Evolutionary conservation across 1,139 yeast genomes (phyloP), one percentile per base, ranked within the genome.

Genomic region (Meyerozyma smithsonii): DNA sequence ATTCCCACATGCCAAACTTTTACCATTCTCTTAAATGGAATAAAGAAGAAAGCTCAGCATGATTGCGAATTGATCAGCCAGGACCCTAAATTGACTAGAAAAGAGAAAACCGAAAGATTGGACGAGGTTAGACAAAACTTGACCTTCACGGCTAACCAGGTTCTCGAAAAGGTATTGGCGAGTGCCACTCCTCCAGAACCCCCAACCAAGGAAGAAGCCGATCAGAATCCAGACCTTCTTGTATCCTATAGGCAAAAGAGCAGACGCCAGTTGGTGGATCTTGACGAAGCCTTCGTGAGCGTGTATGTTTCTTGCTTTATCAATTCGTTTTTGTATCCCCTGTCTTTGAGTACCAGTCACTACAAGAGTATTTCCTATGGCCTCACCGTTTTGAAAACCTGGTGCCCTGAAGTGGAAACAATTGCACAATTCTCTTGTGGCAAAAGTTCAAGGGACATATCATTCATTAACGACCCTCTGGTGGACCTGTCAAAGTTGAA

Each of bases 11-110:
- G 59, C 20, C 68, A 62, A 39, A 63, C 75, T 1, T 71, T 65
- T 37, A 67, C 75, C 1, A 69, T 66, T 15, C 59, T 71, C 39
- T 52, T 69, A 15, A 59, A 64, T 40, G 77, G 77, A 4, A 42
- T 66, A 12, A 62, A 58, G 35, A 56, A 52, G 32, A 55, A 51
- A 37, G 50, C 58, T 21, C 49, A 55, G 16, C 23, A 36, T 28
- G 46, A 57, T 25, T 54, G 58, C 5, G 52, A 52, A 3, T 32
- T 35, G 8, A 46, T 63, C 8, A 43, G 41, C 6, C 39, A 42
- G 2, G 51, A 56, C 30, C 37, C 48, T 1, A 43, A 43, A 2
- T 42, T 59, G 18, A 36, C 58, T 3, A 43, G 47, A 5, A 43
- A 47, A 12, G 54, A 50, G 10, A 63, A 66, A 43, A 46, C 57